These are phyloP conservation scores for Strobilomyces echinocephalus DNA, from an alignment of 768 basidiomycete genomes.

Conservation along the genomic window DNA sequence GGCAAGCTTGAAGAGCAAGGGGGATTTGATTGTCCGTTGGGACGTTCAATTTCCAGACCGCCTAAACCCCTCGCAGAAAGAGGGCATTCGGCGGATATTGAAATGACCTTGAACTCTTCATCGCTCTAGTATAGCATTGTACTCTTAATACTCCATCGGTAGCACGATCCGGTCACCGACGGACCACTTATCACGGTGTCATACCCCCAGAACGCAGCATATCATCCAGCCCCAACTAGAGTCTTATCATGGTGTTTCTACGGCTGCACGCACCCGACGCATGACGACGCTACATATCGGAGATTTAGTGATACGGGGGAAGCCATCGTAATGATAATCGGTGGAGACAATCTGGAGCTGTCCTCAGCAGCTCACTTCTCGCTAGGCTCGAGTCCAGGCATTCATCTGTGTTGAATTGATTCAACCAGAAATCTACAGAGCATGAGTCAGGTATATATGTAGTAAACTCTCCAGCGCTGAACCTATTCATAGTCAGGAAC, in stretches of 20 bases:
- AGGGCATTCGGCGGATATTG: slow-evolving; percentile 68
- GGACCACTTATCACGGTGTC: background rate
- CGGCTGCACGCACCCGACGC: background rate
- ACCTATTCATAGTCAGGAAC: background rate
- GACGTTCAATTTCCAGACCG: slow-evolving; percentile 79
- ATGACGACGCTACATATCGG: background rate
- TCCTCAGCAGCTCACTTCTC: background rate
- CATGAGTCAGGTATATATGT: background rate
- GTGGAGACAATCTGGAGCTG: background rate
- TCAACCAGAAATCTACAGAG: background rate
- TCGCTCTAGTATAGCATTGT: slow-evolving; percentile 9
- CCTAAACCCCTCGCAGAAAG: slow-evolving; percentile 73
- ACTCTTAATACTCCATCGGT: slow-evolving; percentile 7
- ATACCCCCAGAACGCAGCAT: background rate
- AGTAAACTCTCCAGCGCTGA: background rate
- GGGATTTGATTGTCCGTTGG: slow-evolving; percentile 81
- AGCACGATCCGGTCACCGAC: slow-evolving; percentile 3
- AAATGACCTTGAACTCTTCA: slow-evolving; percentile 24
- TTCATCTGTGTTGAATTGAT: background rate
- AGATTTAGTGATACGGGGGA: background rate
- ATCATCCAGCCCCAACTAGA: background rate
- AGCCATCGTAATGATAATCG: background rate
- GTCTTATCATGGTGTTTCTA: too few species aligned
- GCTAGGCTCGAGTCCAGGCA: background rate
- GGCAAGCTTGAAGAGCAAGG: slow-evolving; percentile 63